Evolutionary conservation across 352 stramenopile genomes (phyloP).

Genomic region (Phytopythium vexans): DNA sequence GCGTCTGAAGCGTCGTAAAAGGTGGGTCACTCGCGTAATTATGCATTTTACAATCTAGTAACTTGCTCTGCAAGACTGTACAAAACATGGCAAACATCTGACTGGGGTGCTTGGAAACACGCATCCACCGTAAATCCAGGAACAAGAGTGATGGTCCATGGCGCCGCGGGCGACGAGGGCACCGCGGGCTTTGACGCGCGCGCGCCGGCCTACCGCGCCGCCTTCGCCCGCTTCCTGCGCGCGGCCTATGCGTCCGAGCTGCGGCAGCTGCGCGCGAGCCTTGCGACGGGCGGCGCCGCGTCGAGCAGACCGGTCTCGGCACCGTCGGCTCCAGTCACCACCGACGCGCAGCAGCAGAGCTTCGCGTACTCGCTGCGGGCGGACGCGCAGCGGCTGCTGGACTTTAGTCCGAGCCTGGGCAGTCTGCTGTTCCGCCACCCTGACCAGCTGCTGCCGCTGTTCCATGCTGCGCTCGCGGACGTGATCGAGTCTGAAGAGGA

Average conservation of each 20-base stretch:
- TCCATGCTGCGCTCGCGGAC: constrained; percentile 79
- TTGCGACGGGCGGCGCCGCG: constrained; percentile 7
- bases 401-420: constrained; percentile 71
- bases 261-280: constrained; percentile 10
- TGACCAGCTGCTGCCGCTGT: constrained; percentile 80
- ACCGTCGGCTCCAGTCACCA: not conserved
- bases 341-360: constrained; percentile 6
- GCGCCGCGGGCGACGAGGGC: constrained; percentile 14
- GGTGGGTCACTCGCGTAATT: too few species aligned
- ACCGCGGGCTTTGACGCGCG: constrained; percentile 28
- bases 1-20: too few species aligned
- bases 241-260: constrained; percentile 17
- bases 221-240: constrained; percentile 26
- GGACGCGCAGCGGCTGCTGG: constrained; percentile 79
- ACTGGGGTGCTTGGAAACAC: too few species aligned
- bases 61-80: too few species aligned
- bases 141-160: too few species aligned
- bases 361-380: constrained; percentile 51
- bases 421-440: constrained; percentile 89
- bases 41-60: too few species aligned
- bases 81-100: too few species aligned
- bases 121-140: too few species aligned
- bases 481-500: constrained; percentile 8
- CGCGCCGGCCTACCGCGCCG: constrained; percentile 24
- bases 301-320: not conserved